phyloP scores from a whole-genome alignment of 2,329 filamentous ascomycete species.

The Amphichorda felina region DNA sequence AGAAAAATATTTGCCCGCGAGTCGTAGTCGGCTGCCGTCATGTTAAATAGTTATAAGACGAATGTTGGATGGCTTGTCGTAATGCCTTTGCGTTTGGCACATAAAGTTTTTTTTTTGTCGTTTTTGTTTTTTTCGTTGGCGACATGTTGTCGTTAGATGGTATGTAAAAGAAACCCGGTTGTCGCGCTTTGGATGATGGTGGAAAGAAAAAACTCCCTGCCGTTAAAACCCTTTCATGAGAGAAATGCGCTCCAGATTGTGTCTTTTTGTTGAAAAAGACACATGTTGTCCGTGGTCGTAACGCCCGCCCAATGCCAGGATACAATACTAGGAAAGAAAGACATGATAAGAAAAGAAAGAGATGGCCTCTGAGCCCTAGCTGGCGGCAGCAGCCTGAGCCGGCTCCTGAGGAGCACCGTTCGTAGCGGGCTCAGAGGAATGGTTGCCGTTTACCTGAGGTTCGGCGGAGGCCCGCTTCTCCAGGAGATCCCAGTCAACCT shows the following conservation, averaged over 20 bases:
- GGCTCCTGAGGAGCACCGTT: slow-evolving; percentile 6
- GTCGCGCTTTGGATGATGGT: too few species aligned
- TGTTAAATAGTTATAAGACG: slow-evolving; percentile 3
- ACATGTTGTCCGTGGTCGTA: slow-evolving; percentile 1
- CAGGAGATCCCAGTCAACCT: slow-evolving; percentile 34
- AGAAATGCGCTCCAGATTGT: background rate
- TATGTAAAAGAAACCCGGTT: too few species aligned
- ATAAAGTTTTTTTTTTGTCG: background rate
- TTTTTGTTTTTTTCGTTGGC: background rate
- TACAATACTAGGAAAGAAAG: slow-evolving; percentile 6
- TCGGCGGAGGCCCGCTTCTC: slow-evolving; percentile 1
- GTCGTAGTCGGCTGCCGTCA: slow-evolving; percentile 2
- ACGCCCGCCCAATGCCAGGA: slow-evolving; percentile 8
- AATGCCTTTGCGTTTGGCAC: background rate
- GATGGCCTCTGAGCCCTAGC: background rate
- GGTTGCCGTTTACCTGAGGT: background rate
- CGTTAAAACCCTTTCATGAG: background rate
- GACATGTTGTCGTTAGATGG: too few species aligned
- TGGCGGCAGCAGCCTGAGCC: slow-evolving; percentile 2
- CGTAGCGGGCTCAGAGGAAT: background rate
- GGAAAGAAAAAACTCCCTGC: background rate
- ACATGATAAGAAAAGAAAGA: slow-evolving; percentile 3
- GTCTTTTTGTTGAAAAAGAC: slow-evolving; percentile 16
- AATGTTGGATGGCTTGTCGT: slow-evolving; percentile 4
- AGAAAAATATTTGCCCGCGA: background rate